Evolutionary conservation across 164 flowering plant species (phyloP), one percentile per base, ranked within the genome.

Genomic region (Stephania japonica): DNA sequence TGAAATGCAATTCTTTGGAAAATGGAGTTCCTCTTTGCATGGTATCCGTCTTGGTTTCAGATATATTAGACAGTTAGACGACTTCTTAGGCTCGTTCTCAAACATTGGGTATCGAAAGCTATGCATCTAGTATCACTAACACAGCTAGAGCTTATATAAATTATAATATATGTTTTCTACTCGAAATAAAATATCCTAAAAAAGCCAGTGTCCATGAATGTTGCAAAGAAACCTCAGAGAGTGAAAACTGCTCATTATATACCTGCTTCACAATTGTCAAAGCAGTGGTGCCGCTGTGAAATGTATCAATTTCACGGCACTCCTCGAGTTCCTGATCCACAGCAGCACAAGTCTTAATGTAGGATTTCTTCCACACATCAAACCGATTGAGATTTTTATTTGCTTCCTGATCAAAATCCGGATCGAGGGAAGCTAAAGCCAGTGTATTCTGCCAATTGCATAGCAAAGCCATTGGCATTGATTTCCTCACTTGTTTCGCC

Each of bases 191-290:
- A 32, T 32, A 32, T 4, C 4, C 38, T 32, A 32, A 32, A 32
- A 32, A 32, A 32, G 4, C 2, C 38, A 32, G 38, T 32, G 38
- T 32, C 38, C 38, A 32, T 32, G 38, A 32, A 32, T 32, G 38
- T 32, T 2, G 4, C 38, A 32, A 41, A 16, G 38, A 68, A 32
- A 16, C 23, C 41, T 7, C 21, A 67, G 42, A 73, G 42, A n/a
- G 64, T 23, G 8, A 25, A 59, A 70, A 66, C 13, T 63, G 6
- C 76, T 21, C 32, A 43, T 73, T 86, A 32, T 32, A 32, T 32
- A 94, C 98, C 94, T 94, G 94, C 83, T 86, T 86, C 56, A 94
- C 89, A 70, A 94, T 77, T 7, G 94, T 75, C 79, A 94, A 56
- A 64, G 92, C 91, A 59, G 98, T 90, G 24, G 94, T 83, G n/a